Percentiles rank a stretch among this genome's conserved stretches.
Evolutionary conservation across 306 rosid genomes (phyloP).

Genomic region (Calophaca sinica): DNA sequence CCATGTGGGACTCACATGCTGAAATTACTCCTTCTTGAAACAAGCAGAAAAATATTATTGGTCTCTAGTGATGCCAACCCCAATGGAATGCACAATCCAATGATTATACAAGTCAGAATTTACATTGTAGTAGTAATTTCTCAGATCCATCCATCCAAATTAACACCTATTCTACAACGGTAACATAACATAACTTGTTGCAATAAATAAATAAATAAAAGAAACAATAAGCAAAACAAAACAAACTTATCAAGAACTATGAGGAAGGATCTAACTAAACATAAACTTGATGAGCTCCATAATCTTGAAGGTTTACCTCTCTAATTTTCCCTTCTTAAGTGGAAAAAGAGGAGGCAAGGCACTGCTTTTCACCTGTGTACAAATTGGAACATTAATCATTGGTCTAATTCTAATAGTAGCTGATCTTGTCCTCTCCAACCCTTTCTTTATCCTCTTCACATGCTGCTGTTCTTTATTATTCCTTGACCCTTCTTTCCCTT

Average conservation of each 20-base stretch:
- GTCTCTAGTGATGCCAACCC: conserved; percentile 40
- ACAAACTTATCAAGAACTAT: conserved; percentile 57
- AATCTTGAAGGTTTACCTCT: conserved; percentile 58
- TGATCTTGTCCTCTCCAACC: conserved; percentile 91
- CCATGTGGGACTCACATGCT: conserved; percentile 60
- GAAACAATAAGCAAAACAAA: conserved; percentile 10
- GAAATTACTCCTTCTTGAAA: conserved; percentile 38
- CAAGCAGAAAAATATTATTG: conserved; percentile 21
- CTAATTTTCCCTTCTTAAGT: conserved; percentile 80
- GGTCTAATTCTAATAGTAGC: conserved; percentile 91
- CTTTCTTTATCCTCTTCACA: conserved; percentile 81
- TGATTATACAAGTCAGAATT: conserved; percentile 74
- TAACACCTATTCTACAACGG: conserved; percentile 60
- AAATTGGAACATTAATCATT: conserved; percentile 93
- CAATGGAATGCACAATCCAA: conserved; percentile 49
- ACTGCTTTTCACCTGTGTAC: conserved; percentile 81
- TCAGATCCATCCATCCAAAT: conserved; percentile 62
- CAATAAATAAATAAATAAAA: conserved; percentile 44
- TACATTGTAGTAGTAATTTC: conserved; percentile 68
- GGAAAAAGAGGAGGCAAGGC: conserved; percentile 93
- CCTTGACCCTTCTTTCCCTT: conserved; percentile 62
- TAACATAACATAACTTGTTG: conserved; percentile 40
- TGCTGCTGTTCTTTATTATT: conserved; percentile 62
- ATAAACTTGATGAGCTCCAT: conserved; percentile 33
- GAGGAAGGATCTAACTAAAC: conserved; percentile 42